Conservation (phyloP, 2,329 filamentous ascomycete species). For the Cladobotryum mycophilum region DNA sequence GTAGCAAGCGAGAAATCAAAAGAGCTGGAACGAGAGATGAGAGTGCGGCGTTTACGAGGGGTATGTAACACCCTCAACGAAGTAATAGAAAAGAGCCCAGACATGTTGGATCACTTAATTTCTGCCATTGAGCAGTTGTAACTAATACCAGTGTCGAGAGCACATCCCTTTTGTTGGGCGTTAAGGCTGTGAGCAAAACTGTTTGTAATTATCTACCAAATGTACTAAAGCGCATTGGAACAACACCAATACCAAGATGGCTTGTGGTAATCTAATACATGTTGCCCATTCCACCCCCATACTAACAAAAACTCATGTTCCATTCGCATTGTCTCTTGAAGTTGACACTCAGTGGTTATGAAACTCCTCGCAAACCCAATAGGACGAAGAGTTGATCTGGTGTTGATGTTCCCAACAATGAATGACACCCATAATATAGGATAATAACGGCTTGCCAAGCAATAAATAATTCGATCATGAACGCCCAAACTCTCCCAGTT, state of each 20-base stretch:
- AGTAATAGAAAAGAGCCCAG: slow-evolving; percentile 31
- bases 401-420: no score
- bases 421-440: no score
- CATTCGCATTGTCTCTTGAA: no score
- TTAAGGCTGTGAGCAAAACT: background rate
- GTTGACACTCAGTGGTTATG: background rate
- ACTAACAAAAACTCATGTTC: background rate
- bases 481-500: no score
- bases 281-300: background rate
- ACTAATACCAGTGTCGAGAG: background rate
- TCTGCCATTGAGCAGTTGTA: slow-evolving; percentile 55
- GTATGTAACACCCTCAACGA: slow-evolving; percentile 37
- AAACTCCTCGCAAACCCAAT: slow-evolving; percentile 7
- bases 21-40: slow-evolving; percentile 71
- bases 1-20: slow-evolving; percentile 72
- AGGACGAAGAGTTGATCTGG: background rate
- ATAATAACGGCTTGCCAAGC: no score
- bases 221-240: slow-evolving; percentile 5
- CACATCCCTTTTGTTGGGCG: background rate
- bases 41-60: slow-evolving; percentile 52
- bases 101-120: slow-evolving; percentile 47
- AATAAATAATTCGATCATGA: no score
- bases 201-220: slow-evolving; percentile 3
- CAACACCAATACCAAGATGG: slow-evolving; percentile 8
- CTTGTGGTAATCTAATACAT: background rate